A percentile compares a stretch with the other conserved stretches of the same genome.
Conservation (phyloP, 768 basidiomycete species). For the Lactarius trivialis region DNA sequence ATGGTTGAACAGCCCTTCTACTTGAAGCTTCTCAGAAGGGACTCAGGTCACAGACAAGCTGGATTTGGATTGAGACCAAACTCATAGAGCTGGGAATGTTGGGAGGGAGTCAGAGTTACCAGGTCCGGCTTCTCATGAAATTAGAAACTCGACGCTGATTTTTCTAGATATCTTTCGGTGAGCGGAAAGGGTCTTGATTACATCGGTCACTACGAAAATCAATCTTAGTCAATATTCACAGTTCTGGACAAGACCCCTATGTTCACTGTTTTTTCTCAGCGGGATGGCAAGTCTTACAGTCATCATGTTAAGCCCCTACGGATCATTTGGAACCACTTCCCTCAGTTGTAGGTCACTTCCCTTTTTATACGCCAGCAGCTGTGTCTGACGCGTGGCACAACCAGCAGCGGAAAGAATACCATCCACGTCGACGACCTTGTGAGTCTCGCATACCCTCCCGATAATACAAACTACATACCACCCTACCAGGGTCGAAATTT, state of each 20-base stretch:
- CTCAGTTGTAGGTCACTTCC: slow-evolving; percentile 52
- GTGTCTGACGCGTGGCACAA: not conserved
- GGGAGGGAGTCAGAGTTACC: slow-evolving; percentile 61
- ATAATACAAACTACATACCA: slow-evolving; percentile 1
- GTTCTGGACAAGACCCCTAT: slow-evolving; percentile 84
- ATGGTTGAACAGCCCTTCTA: slow-evolving; percentile 1
- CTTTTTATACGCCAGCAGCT: not conserved
- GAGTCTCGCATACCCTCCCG: slow-evolving; percentile 22
- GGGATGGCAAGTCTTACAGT: slow-evolving; percentile 66
- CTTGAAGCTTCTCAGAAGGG: not conserved
- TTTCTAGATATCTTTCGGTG: slow-evolving; percentile 22
- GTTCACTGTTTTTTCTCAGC: slow-evolving; percentile 79
- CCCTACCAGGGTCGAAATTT: slow-evolving; percentile 52
- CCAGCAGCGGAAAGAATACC: slow-evolving; percentile 62
- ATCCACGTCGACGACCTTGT: slow-evolving; percentile 86
- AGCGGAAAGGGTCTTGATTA: not conserved
- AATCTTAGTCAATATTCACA: slow-evolving; percentile 26
- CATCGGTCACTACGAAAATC: slow-evolving; percentile 4
- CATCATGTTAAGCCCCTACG: slow-evolving; percentile 79
- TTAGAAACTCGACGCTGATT: not conserved
- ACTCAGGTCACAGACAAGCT: slow-evolving; percentile 75
- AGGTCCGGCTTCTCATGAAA: slow-evolving; percentile 37
- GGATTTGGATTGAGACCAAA: slow-evolving; percentile 87
- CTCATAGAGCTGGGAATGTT: slow-evolving; percentile 82
- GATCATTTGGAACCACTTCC: slow-evolving; percentile 84